phyloP scores from a whole-genome alignment of 352 stramenopile species.

The Phytophthora macrochlamydospora region DNA sequence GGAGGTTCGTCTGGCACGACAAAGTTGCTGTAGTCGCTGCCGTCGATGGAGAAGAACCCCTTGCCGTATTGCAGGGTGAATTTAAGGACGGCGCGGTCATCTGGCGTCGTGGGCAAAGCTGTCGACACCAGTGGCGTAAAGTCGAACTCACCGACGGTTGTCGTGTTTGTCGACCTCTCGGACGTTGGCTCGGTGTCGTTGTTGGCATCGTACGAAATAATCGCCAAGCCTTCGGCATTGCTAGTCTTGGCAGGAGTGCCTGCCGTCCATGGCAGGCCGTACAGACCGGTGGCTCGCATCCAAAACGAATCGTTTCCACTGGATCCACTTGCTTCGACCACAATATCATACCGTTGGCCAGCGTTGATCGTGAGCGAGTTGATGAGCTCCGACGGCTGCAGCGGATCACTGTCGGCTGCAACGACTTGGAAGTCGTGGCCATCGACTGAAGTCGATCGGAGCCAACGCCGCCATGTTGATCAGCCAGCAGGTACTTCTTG shows the following conservation, averaged over 20 bases:
- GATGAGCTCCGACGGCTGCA: slow-evolving; percentile 34
- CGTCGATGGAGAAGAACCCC: slow-evolving; percentile 33
- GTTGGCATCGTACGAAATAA: slow-evolving; percentile 17
- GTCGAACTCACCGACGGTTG: slow-evolving; percentile 24
- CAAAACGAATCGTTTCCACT: slow-evolving; percentile 21
- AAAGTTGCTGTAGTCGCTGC: slow-evolving; percentile 26
- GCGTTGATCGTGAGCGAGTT: slow-evolving; percentile 36
- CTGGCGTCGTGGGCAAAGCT: slow-evolving; percentile 16
- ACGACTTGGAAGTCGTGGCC: slow-evolving; percentile 44
- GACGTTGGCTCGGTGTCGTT: slow-evolving; percentile 16
- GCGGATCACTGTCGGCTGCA: slow-evolving; percentile 31
- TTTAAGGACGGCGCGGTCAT: slow-evolving; percentile 22
- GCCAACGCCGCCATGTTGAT: slow-evolving; percentile 47
- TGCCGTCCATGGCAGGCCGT: slow-evolving; percentile 32
- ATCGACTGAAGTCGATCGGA: slow-evolving; percentile 42
- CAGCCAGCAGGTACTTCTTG: slow-evolving; percentile 41
- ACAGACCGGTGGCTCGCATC: slow-evolving; percentile 34
- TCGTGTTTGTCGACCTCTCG: slow-evolving; percentile 6
- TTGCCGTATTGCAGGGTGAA: slow-evolving; percentile 24
- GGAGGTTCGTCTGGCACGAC: slow-evolving; percentile 18
- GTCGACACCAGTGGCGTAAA: slow-evolving; percentile 21
- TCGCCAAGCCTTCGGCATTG: slow-evolving; percentile 28
- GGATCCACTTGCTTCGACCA: slow-evolving; percentile 27
- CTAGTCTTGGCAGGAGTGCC: slow-evolving; percentile 13
- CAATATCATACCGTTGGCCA: slow-evolving; percentile 40